Evolutionary conservation across 2,329 filamentous ascomycete species (phyloP), one percentile per base, ranked within the genome.

Genomic region (Trichoderma lentiforme): DNA sequence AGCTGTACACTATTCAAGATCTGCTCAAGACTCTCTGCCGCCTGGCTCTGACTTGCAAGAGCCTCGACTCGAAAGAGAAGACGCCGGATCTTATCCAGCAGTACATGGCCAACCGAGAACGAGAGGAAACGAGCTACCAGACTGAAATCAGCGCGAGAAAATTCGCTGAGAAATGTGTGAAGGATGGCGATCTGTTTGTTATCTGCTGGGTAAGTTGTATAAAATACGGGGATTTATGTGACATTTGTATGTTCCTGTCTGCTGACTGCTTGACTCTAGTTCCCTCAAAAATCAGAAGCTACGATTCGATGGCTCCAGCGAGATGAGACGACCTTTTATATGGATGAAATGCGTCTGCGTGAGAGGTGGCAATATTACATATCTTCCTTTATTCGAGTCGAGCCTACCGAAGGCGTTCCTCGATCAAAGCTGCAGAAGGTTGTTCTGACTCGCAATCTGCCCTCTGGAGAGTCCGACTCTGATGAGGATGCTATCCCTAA

Each of bases 321-420:
- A 67, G 89, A 91, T 64, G 90, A 92, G 75, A 90, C 89, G 53
- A 92, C 97, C 0, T 94, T 97, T 80, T 94, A 96, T 76, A 91
- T 92, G 78, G 93, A 97, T 75, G 94, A 97, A 76, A 91, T 97
- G 85, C 92, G 96, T 78, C 89, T 91, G 65, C 91, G 91, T 71
- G 91, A 94, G 74, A 87, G 90, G 51, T 99, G 96, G 96, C 93
- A 95, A 77, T 97, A 97, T 83, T 99, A 99, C 80, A 93, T 97
- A 71, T 95, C 95, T 21, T 94, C 95, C 0, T 98, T 93, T 81
- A 93, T 94, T 75, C 93, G 94, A 74, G 88, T 95, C 28, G 94
- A 97, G 78, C 93, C 93, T 2, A 99, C 96, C 0, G 93, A 96
- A 81, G 93, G 93, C 15, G 87, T 96, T 3, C 84, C 87, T 7